Percentiles rank a stretch among this genome's conserved stretches.
These are phyloP conservation scores for Capsicum baccatum DNA, from an alignment of 257 asterid genomes.

Conservation along the genomic window DNA sequence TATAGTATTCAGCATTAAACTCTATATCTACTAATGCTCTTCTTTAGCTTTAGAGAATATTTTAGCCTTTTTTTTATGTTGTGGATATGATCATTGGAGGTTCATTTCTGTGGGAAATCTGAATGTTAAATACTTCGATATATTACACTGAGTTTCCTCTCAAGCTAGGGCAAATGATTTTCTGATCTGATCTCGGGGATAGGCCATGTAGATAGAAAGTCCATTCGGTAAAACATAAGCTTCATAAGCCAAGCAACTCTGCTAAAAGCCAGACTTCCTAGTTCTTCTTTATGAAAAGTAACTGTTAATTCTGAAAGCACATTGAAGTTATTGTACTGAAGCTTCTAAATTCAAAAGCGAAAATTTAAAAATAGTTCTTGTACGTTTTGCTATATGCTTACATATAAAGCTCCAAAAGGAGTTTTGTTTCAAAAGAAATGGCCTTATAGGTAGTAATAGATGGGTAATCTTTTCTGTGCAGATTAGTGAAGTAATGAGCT, in stretches of 20 bases:
- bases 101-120: constrained; percentile 2
- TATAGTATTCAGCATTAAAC: not conserved
- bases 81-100: not conserved
- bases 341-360: not conserved
- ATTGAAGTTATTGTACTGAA: not conserved
- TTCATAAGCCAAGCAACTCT: not conserved
- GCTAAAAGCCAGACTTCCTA: not conserved
- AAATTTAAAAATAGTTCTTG: not conserved
- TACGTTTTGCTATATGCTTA: not conserved
- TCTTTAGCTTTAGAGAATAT: not conserved
- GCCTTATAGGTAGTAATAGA: not conserved
- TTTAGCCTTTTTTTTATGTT: not conserved
- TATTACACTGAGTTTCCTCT: constrained; percentile 4
- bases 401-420: not conserved
- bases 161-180: not conserved
- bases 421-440: not conserved
- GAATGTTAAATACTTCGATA: not conserved
- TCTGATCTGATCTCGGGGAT: not conserved
- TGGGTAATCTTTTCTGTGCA: not conserved
- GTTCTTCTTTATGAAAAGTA: not conserved
- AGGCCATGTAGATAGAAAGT: constrained; percentile 14
- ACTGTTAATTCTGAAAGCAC: not conserved
- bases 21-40: not conserved
- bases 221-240: not conserved
- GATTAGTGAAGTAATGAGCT: not conserved